Percentiles rank a stretch among this genome's conserved stretches.
Conservation (phyloP, 164 flowering plant genomes). For the Piper longum region DNA sequence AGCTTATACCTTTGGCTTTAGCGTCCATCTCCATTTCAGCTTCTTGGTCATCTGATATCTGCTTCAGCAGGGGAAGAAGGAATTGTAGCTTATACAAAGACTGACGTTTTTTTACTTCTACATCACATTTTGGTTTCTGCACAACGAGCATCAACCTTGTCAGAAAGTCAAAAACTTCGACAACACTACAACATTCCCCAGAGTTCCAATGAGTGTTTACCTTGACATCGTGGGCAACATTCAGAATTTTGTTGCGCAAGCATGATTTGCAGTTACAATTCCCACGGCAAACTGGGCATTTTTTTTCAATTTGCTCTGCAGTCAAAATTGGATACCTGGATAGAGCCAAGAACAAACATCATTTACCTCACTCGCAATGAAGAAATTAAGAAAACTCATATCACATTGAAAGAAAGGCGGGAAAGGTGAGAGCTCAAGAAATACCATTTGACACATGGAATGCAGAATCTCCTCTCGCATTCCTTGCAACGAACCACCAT, state of each 20-base stretch:
- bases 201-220: background rate
- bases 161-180: too few relatives aligned
- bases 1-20: slow-evolving; percentile 27
- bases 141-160: background rate
- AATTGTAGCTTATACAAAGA: slow-evolving; percentile 32
- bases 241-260: slow-evolving; percentile 8
- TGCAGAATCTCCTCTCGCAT: slow-evolving; percentile 26
- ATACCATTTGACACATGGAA: background rate
- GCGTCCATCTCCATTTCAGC: slow-evolving; percentile 45
- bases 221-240: background rate
- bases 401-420: too few relatives aligned
- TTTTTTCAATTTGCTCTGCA: slow-evolving; percentile 2
- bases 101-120: slow-evolving; percentile 25
- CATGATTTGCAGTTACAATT: slow-evolving; percentile 14
- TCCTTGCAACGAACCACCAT: slow-evolving; percentile 29
- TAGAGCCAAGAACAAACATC: background rate
- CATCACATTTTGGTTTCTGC: slow-evolving; percentile 14
- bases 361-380: too few relatives aligned
- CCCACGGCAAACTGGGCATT: slow-evolving; percentile 10
- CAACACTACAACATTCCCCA: background rate
- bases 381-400: too few relatives aligned
- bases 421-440: too few relatives aligned
- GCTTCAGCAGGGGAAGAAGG: slow-evolving; percentile 48
- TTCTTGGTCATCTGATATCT: slow-evolving; percentile 43
- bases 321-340: slow-evolving; percentile 9